phyloP scores from a whole-genome alignment of 805 yeast species.

The Dipodascus albidus region DNA sequence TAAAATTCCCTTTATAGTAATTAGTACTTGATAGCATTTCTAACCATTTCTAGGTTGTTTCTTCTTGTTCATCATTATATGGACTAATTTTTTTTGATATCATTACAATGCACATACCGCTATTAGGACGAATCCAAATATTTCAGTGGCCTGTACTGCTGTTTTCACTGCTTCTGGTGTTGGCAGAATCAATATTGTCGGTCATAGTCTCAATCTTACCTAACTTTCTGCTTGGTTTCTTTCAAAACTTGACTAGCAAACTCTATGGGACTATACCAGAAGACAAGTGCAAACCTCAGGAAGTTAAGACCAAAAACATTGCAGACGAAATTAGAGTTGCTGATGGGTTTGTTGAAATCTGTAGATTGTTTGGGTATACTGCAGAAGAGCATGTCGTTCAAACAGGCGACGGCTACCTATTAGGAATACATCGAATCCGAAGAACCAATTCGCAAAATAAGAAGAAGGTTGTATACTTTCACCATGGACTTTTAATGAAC shows the following conservation, averaged over 20 bases:
- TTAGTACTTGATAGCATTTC: background rate
- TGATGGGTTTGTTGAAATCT: constrained; percentile 47
- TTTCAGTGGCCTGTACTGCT: constrained; percentile 26
- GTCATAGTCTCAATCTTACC: constrained; percentile 23
- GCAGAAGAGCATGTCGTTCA: constrained; percentile 67
- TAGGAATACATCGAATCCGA: constrained; percentile 60
- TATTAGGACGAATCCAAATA: constrained; percentile 21
- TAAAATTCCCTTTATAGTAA: background rate
- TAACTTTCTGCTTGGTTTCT: constrained; percentile 16
- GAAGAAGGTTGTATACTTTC: constrained; percentile 54
- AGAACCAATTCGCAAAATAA: constrained; percentile 19
- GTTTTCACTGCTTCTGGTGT: constrained; percentile 22
- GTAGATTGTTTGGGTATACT: constrained; percentile 52
- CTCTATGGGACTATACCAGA: constrained; percentile 7
- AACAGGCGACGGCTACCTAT: constrained; percentile 66
- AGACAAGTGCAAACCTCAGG: background rate
- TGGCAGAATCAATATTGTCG: constrained; percentile 20
- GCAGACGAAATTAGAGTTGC: constrained; percentile 16
- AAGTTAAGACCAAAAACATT: background rate
- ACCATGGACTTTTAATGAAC: constrained; percentile 86
- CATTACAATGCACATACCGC: constrained; percentile 19
- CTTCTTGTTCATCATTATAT: background rate
- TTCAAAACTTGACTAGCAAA: constrained; percentile 12
- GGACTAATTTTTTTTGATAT: background rate
- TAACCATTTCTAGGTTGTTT: background rate